A percentile compares a stretch with the other conserved stretches of the same genome.
These are phyloP conservation scores for Cruciata laevipes DNA, from an alignment of 257 asterid species.

Conservation along the genomic window DNA sequence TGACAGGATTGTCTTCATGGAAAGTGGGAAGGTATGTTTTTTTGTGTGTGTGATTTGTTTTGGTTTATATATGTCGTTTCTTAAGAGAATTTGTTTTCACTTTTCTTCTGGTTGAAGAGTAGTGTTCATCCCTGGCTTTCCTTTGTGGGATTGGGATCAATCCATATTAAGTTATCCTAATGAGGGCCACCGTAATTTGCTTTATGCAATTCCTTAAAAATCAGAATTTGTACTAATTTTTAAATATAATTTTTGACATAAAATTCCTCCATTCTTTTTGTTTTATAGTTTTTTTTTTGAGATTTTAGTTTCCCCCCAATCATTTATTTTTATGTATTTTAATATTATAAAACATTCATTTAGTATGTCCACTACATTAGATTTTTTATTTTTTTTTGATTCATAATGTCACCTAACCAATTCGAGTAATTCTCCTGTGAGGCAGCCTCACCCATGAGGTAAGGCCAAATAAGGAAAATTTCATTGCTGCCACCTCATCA, in stretches of 20 bases:
- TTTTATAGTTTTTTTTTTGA: too few relatives aligned
- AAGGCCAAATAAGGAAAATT: too few relatives aligned
- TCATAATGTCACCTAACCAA: too few relatives aligned
- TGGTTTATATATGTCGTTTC: constrained; percentile 10
- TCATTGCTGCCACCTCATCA: too few relatives aligned
- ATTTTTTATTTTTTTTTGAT: too few relatives aligned
- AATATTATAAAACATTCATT: too few relatives aligned
- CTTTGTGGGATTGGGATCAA: neutral
- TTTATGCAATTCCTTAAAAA: neutral
- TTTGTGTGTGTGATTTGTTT: neutral
- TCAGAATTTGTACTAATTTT: neutral
- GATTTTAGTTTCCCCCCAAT: too few relatives aligned
- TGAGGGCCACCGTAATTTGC: neutral
- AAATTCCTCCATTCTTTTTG: neutral
- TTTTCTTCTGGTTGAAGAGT: neutral
- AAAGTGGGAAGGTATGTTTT: constrained; percentile 76
- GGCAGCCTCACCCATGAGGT: too few relatives aligned
- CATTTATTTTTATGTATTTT: too few relatives aligned
- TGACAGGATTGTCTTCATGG: constrained; percentile 86
- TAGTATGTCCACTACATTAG: too few relatives aligned
- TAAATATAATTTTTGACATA: neutral
- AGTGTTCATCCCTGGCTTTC: neutral
- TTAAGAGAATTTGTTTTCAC: neutral
- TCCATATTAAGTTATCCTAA: neutral
- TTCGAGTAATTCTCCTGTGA: too few relatives aligned